Base-by-base conservation (phyloP, 2,329 filamentous ascomycete genomes). In the Paraconiothyrium brasiliense region DNA sequence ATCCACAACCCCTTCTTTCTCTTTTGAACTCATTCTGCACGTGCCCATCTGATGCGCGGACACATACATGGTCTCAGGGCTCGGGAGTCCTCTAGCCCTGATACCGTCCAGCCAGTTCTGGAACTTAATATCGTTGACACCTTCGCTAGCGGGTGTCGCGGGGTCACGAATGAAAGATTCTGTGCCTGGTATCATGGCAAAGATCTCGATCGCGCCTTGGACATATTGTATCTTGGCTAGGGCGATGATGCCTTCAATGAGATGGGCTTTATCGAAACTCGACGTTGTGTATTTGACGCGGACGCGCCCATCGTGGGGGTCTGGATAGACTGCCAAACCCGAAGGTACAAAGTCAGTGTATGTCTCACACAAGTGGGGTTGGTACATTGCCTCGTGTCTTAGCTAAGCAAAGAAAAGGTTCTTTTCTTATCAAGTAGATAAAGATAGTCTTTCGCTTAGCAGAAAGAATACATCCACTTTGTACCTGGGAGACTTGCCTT, bases 11-110 rank as follows among this genome's bases (percentile, higher is more conserved):
- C 81, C 79, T n/a, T 75, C 78, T 54, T 69, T 73, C 41, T 77
- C 69, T 30, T 57, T 69, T 1, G 82, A 81, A 61, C 87, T 87
- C 92, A 94, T 94, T 2, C 90, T 83, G 71, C 90, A 92, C 10
- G 87, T 87, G 24, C 91, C 90, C 91, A 94, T 94, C 80, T 94
- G 92, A 77, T 94, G 92, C 20, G 91, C 92, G n/a, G 88, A 90
- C 34, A 83, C 79, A 70, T 87, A 92, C n/a, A 80, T 75, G 24
- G 83, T 81, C 34, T 83, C 80, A 0, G 86, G 85, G 1, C 78
- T 72, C 0, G 83, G 77, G 11, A 87, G 79, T 0, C 82, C 83
- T 60, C 78, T 80, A 52, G 84, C 84, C 43, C 84, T 83, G 22
- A 86, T 72, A 55, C 80, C 74, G 6, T 75, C 73, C 2, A 92